These are phyloP conservation scores for Scleromitrula shiraiana DNA, from an alignment of 2,329 filamentous ascomycete species.

Conservation along the genomic window DNA sequence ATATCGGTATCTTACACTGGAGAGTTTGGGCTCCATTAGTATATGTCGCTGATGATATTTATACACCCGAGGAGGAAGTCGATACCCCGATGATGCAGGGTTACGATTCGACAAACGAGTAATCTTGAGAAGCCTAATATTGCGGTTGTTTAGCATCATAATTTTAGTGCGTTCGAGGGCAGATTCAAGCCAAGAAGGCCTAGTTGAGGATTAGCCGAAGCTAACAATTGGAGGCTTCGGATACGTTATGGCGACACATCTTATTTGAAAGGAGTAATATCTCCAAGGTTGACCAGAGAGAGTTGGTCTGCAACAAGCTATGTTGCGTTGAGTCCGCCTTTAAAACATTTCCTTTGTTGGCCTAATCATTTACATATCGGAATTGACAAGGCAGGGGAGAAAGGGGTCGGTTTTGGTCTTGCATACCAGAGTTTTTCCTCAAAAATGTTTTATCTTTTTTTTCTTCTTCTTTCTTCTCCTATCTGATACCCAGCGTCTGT, in stretches of 20 bases:
- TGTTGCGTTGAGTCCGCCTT: background rate
- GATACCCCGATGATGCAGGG: slow-evolving; percentile 10
- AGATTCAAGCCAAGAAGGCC: background rate
- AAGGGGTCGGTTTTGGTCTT: slow-evolving; percentile 2
- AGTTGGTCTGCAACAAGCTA: background rate
- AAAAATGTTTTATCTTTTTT: background rate
- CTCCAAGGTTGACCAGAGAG: background rate
- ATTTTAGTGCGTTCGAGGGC: background rate
- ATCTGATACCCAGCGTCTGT: slow-evolving; percentile 9
- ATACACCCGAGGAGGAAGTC: slow-evolving; percentile 18
- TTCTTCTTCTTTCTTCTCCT: too few relatives aligned
- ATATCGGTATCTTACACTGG: slow-evolving; percentile 83
- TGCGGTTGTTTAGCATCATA: too few relatives aligned
- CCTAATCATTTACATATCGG: slow-evolving; percentile 3
- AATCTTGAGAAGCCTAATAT: slow-evolving; percentile 1
- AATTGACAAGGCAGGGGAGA: background rate
- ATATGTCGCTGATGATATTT: slow-evolving; percentile 41
- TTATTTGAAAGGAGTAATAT: background rate
- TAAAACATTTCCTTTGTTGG: background rate
- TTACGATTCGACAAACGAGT: background rate
- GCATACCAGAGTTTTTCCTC: slow-evolving; percentile 4
- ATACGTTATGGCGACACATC: slow-evolving; percentile 4
- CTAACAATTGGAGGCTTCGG: background rate
- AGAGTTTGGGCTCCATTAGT: slow-evolving; percentile 74
- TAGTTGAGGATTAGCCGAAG: background rate